phyloP scores from a whole-genome alignment of 306 rosid genomes.

The Cucumis hystrix region DNA sequence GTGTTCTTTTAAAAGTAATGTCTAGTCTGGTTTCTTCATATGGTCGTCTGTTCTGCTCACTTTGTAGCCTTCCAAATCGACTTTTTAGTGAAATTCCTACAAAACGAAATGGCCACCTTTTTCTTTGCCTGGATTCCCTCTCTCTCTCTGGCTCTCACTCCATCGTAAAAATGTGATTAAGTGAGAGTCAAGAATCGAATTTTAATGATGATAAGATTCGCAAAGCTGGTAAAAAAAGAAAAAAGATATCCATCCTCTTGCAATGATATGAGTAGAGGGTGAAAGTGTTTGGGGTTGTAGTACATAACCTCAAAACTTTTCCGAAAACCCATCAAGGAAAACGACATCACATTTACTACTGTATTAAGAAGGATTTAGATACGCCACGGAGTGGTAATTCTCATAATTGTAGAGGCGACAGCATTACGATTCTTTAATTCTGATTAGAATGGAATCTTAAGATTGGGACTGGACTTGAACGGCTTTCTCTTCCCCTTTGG shows the following conservation, averaged over 20 bases:
- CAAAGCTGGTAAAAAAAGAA: background rate
- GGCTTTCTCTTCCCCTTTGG: background rate
- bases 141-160: background rate
- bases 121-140: background rate
- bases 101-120: background rate
- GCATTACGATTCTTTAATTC: background rate
- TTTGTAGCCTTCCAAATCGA: background rate
- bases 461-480: background rate
- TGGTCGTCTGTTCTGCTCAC: background rate
- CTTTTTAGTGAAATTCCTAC: background rate
- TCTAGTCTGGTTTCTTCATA: background rate
- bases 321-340: background rate
- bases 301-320: background rate
- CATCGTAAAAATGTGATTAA: background rate
- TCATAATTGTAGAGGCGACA: background rate
- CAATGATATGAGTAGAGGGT: background rate
- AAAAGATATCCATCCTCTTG: background rate
- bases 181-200: constrained; percentile 1
- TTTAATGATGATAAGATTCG: background rate
- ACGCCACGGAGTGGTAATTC: background rate
- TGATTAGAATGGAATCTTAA: constrained; percentile 1
- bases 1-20: background rate
- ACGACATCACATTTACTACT: background rate
- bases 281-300: background rate
- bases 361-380: background rate